Evolutionary conservation across 306 rosid genomes (phyloP), one percentile per base, ranked within the genome.

Genomic region (Castanea mollissima): DNA sequence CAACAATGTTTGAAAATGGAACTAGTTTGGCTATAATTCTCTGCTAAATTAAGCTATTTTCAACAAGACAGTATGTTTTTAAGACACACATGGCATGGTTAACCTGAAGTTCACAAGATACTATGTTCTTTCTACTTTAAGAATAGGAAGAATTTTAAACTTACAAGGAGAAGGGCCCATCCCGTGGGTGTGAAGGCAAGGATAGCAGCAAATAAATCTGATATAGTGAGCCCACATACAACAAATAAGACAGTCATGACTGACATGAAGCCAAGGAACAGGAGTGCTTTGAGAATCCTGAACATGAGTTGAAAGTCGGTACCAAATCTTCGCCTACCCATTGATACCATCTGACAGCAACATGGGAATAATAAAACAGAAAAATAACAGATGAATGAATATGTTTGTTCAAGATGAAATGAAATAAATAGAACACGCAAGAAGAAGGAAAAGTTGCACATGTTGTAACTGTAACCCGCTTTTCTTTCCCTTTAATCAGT

Each of bases 101-200:
- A 19, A 67, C 9, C 23, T 67, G 8, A 34, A 67, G 51, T 16
- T 71, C 6, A 25, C 20, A 14, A 34, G 20, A 67, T 35, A 34
- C 11, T 18, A 8, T 8, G 14, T 69, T 31, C 65, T 27, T 57
- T 74, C 69, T 58, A 41, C 29, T 74, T 58, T 19, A 57, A 58
- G 18, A 54, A 58, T 32, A 74, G 31, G 35, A 49, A n/a, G 14
- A 72, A 65, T 63, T 78, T 75, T 65, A 25, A 76, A 85, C 92
- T 83, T 83, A 95, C 99, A 71, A 92, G 92, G 80, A 95, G 79
- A 80, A 95, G 67, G 73, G 96, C 97, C 99, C 99, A 92, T 62
- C 98, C 99, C 2, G 97, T 89, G 77, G 98, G 98, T 90, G 92
- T 75, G 86, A 95, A 93, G 85, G 97, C 99, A 79, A 95, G 81